Percentiles rank a stretch among this genome's conserved stretches.
Conservation (phyloP, 1,139 yeast genomes). For the Geotrichum restrictum region DNA sequence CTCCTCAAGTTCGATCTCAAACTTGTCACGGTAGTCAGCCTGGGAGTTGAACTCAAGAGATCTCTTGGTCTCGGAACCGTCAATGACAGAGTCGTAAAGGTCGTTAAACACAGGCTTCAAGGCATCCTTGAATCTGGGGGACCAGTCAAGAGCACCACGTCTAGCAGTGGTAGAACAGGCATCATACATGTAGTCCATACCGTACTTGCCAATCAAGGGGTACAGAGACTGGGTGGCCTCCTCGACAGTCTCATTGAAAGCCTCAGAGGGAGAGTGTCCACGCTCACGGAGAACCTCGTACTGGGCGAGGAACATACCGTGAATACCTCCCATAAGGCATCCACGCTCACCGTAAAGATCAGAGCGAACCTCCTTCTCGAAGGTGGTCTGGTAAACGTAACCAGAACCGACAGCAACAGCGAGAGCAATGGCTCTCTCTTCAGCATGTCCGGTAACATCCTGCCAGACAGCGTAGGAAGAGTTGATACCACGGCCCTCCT, state of each 20-base stretch:
- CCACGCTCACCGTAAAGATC: constrained; percentile 99
- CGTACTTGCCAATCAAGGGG: constrained; percentile 98
- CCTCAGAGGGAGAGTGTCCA: constrained; percentile 99
- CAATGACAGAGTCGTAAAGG: constrained; percentile 89
- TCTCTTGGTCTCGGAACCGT: constrained; percentile 96
- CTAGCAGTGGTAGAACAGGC: constrained; percentile 99
- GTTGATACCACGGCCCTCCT: constrained; percentile 99
- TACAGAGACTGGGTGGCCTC: constrained; percentile 99
- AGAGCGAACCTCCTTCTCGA: constrained; percentile 98
- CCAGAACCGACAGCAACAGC: constrained; percentile 99
- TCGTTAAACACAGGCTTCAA: constrained; percentile 97
- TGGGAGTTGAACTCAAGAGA: constrained; percentile 97
- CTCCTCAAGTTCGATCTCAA: constrained; percentile 86
- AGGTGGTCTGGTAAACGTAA: constrained; percentile 98
- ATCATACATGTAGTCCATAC: constrained; percentile 99
- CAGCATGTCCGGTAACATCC: constrained; percentile 98
- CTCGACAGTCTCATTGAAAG: constrained; percentile 99
- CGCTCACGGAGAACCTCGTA: constrained; percentile 99
- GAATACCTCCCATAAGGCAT: constrained; percentile 99
- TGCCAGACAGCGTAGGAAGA: constrained; percentile 99
- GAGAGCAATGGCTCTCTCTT: constrained; percentile 96
- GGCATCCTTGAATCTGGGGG: constrained; percentile 97
- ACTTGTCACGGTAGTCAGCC: constrained; percentile 94
- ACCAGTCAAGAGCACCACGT: constrained; percentile 99
- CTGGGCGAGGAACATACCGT: constrained; percentile 99